A percentile compares a stretch with the other conserved stretches of the same genome.
Evolutionary conservation across 2,329 filamentous ascomycete species (phyloP).

Genomic region (Trichoderma asperellum): DNA sequence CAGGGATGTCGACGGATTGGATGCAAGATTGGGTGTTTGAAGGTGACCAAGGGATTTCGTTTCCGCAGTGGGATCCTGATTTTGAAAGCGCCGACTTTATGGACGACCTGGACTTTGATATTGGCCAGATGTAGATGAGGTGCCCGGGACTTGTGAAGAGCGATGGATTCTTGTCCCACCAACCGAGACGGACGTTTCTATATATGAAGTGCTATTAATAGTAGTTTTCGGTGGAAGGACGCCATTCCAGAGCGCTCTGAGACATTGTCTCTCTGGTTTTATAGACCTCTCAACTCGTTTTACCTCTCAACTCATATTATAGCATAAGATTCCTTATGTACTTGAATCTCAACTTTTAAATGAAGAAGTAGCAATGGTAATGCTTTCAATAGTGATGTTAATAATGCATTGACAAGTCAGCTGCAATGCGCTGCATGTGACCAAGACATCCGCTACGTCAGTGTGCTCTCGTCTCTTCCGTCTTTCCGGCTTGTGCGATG

Average conservation of each 20-base stretch:
- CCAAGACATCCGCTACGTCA: constrained; percentile 5
- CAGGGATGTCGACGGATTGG: constrained; percentile 34
- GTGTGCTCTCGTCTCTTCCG: constrained; percentile 6
- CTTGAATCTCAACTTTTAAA: background rate
- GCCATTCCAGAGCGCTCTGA: background rate
- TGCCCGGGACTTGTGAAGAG: too few species aligned
- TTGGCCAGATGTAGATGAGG: constrained; percentile 2
- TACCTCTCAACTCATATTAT: background rate
- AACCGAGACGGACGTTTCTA: too few species aligned
- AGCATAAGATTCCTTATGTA: background rate
- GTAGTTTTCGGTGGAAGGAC: background rate
- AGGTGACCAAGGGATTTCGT: constrained; percentile 31
- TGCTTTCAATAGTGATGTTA: background rate
- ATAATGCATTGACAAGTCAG: background rate
- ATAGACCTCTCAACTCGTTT: background rate
- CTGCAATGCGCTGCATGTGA: background rate
- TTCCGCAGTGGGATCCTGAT: constrained; percentile 31
- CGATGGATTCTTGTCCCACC: background rate
- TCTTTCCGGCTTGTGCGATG: background rate
- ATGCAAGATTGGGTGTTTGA: constrained; percentile 39
- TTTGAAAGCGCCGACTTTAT: background rate
- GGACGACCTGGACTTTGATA: constrained; percentile 20
- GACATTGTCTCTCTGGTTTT: background rate
- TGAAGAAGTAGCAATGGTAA: background rate
- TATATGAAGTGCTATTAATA: background rate